Conservation (phyloP, 495 filamentous ascomycete species). For the Cercophora samala region DNA sequence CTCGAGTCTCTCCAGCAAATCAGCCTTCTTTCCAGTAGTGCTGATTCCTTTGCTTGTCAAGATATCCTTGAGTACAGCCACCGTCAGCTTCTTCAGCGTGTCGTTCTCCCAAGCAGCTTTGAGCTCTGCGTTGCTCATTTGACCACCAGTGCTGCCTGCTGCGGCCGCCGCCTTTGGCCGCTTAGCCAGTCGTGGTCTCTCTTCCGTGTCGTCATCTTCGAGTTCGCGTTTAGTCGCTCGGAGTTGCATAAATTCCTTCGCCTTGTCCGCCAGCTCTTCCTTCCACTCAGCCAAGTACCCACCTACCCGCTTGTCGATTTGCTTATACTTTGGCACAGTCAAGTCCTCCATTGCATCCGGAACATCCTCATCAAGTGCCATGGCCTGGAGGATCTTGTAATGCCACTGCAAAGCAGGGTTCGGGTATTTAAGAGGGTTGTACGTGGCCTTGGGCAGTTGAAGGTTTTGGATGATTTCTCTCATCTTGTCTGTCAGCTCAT, state of each 20-base stretch:
- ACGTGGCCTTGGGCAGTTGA: constrained; percentile 81
- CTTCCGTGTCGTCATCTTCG: constrained; percentile 40
- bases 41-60: constrained; percentile 59
- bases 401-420: constrained; percentile 98
- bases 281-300: constrained; percentile 75
- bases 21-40: constrained; percentile 68
- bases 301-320: constrained; percentile 82
- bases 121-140: constrained; percentile 55
- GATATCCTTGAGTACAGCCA: constrained; percentile 67
- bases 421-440: constrained; percentile 82
- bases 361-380: constrained; percentile 88
- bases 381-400: constrained; percentile 88
- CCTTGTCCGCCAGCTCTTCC: constrained; percentile 55
- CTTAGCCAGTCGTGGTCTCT: constrained; percentile 41
- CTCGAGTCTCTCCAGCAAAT: constrained; percentile 75
- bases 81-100: constrained; percentile 65
- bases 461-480: constrained; percentile 75
- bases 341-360: constrained; percentile 78
- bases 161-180: constrained; percentile 37
- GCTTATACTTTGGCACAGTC: constrained; percentile 73
- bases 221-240: constrained; percentile 44
- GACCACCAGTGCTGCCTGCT: constrained; percentile 25
- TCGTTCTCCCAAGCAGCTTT: constrained; percentile 57
- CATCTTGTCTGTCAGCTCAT: constrained; percentile 76
- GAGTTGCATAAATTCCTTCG: constrained; percentile 33